Conservation (phyloP, 179 eudicot genomes). For the Pouteria campechiana region DNA sequence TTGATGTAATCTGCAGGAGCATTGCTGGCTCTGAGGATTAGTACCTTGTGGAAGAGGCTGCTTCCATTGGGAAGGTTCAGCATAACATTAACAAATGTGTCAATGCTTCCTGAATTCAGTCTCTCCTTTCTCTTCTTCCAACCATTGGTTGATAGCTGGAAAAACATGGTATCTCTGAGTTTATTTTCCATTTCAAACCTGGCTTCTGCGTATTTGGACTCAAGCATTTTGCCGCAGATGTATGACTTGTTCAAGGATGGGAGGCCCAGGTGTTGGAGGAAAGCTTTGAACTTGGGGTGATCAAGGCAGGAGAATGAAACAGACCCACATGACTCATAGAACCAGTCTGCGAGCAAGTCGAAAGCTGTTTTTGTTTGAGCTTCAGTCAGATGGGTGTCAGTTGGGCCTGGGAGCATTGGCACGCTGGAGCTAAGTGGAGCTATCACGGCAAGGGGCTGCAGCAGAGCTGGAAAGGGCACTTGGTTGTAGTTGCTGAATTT, state of each 20-base stretch:
- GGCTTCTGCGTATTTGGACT: constrained; percentile 39
- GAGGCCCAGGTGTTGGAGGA: constrained; percentile 39
- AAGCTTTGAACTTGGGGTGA: constrained; percentile 44
- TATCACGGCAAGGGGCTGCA: constrained; percentile 20
- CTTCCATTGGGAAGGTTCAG: constrained; percentile 78
- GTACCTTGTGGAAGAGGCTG: constrained; percentile 54
- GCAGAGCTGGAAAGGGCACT: constrained; percentile 15
- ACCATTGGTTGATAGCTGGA: constrained; percentile 62
- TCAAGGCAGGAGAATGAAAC: constrained; percentile 43
- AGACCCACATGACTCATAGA: constrained; percentile 45
- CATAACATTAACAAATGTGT: constrained; percentile 42
- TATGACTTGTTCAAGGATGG: constrained; percentile 27
- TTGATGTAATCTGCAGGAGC: constrained; percentile 52
- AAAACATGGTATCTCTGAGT: constrained; percentile 63
- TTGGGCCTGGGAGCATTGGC: constrained; percentile 39
- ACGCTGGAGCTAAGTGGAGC: constrained; percentile 38
- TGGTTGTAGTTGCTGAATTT: constrained; percentile 21
- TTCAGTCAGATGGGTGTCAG: constrained; percentile 29
- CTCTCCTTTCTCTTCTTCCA: constrained; percentile 35
- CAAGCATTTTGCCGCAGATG: constrained; percentile 39
- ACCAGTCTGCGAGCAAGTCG: constrained; percentile 41
- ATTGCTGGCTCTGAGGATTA: constrained; percentile 29
- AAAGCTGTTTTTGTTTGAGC: constrained; percentile 26
- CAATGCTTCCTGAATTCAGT: constrained; percentile 20
- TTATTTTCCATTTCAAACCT: constrained; percentile 42